Evolutionary conservation across 495 filamentous ascomycete species (phyloP).

Genomic region (Hypoxylon lenormandii): DNA sequence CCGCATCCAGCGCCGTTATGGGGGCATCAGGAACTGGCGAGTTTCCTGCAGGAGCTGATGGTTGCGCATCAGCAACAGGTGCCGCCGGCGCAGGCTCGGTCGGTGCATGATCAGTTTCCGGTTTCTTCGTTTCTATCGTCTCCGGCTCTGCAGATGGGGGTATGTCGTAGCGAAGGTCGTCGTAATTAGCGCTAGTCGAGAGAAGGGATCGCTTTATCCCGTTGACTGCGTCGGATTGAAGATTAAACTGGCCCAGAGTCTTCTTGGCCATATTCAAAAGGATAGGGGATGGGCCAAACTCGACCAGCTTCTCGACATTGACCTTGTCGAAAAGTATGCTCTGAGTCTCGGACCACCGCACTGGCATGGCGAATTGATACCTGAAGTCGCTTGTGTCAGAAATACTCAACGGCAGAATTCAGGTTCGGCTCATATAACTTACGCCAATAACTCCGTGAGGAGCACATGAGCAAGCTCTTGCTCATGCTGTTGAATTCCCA

Average conservation of each 20-base stretch:
- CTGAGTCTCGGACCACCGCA: conserved; percentile 92
- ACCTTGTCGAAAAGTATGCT: conserved; percentile 89
- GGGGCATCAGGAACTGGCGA: conserved; percentile 79
- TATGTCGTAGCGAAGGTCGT: conserved; percentile 91
- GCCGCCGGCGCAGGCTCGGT: conserved; percentile 59
- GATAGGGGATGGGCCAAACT: conserved; percentile 88
- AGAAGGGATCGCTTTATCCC: conserved; percentile 90
- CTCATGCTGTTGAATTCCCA: conserved; percentile 59
- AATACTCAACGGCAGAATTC: neutral
- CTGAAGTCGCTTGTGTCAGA: conserved; percentile 29
- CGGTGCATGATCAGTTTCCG: conserved; percentile 57
- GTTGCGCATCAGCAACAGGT: conserved; percentile 57
- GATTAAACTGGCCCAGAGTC: conserved; percentile 86
- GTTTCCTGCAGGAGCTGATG: conserved; percentile 69
- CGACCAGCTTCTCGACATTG: conserved; percentile 85
- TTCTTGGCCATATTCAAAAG: conserved; percentile 88
- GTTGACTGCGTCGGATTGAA: conserved; percentile 87
- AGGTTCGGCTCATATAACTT: conserved; percentile 48
- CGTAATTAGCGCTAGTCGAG: conserved; percentile 90
- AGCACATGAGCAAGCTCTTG: conserved; percentile 90
- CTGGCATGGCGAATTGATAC: conserved; percentile 84
- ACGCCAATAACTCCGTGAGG: conserved; percentile 88
- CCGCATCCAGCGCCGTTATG: conserved; percentile 79
- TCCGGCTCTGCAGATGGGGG: conserved; percentile 76
- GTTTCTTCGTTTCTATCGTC: conserved; percentile 64